These are phyloP conservation scores for Blastocrithidia nonstop DNA, from an alignment of 208 protist species.

Conservation along the genomic window DNA sequence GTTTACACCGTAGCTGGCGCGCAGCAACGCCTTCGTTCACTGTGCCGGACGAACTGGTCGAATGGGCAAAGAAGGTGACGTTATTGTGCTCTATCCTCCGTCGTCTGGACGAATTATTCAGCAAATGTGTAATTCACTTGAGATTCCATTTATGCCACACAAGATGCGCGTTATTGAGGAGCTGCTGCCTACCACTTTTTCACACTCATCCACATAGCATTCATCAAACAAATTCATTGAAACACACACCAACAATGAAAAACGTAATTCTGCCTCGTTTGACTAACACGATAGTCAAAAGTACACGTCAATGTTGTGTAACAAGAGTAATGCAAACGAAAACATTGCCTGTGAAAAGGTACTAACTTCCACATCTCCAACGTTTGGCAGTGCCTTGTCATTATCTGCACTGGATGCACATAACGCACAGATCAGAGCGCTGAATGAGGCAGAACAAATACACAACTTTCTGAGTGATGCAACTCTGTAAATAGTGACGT, in stretches of 20 bases:
- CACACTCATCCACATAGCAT: slow-evolving; percentile 1
- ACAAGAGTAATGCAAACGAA: no score
- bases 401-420: no score
- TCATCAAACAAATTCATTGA: not conserved
- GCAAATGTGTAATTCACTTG: slow-evolving; percentile 52
- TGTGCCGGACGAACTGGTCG: slow-evolving; percentile 77
- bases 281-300: no score
- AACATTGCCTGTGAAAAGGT: no score
- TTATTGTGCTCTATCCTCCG: slow-evolving; percentile 62
- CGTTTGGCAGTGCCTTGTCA: no score
- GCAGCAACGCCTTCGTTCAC: slow-evolving; percentile 64
- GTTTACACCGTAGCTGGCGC: slow-evolving; percentile 32
- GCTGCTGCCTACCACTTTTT: slow-evolving; percentile 16
- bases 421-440: no score
- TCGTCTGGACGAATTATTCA: slow-evolving; percentile 50
- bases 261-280: no score
- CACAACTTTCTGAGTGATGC: no score
- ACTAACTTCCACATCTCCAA: no score
- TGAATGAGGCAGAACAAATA: no score
- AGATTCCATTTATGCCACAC: slow-evolving; percentile 46
- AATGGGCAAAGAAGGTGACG: slow-evolving; percentile 65
- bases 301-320: no score
- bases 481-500: no score
- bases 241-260: not conserved
- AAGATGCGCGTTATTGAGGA: slow-evolving; percentile 38